Evolutionary conservation across 257 asterid genomes (phyloP).

Genomic region (Salvia miltiorrhiza): DNA sequence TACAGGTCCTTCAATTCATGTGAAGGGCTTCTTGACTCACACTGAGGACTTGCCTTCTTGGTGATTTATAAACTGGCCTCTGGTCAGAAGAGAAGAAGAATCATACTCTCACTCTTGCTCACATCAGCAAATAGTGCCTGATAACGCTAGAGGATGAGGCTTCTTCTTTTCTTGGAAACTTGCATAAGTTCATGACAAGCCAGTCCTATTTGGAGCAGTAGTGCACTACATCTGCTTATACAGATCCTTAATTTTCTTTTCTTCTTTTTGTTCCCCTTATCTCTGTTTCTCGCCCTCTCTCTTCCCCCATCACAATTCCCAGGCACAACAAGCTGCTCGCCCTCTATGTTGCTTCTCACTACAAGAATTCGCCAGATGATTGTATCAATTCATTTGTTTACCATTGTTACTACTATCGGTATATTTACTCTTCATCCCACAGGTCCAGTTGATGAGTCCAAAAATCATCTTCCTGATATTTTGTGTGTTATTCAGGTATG

Average conservation of each 20-base stretch:
- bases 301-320: slow-evolving; percentile 25
- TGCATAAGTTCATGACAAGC: slow-evolving; percentile 35
- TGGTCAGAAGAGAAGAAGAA: slow-evolving; percentile 53
- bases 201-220: slow-evolving; percentile 19
- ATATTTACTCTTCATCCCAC: too few species aligned
- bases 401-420: too few species aligned
- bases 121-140: slow-evolving; percentile 50
- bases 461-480: too few species aligned
- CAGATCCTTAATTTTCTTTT: slow-evolving; percentile 18
- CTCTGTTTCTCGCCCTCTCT: background rate
- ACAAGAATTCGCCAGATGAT: too few species aligned
- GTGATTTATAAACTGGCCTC: slow-evolving; percentile 50
- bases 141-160: slow-evolving; percentile 48
- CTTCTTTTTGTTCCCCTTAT: background rate
- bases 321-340: slow-evolving; percentile 81
- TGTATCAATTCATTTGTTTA: too few species aligned
- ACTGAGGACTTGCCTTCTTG: slow-evolving; percentile 50
- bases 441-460: too few species aligned
- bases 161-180: slow-evolving; percentile 59
- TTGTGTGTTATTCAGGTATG: too few species aligned
- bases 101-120: slow-evolving; percentile 48
- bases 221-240: slow-evolving; percentile 35
- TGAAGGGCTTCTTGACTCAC: slow-evolving; percentile 54
- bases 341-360: too few species aligned
- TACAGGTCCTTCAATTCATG: slow-evolving; percentile 49